phyloP scores from a whole-genome alignment of 306 rosid species.

The Purshia tridentata region DNA sequence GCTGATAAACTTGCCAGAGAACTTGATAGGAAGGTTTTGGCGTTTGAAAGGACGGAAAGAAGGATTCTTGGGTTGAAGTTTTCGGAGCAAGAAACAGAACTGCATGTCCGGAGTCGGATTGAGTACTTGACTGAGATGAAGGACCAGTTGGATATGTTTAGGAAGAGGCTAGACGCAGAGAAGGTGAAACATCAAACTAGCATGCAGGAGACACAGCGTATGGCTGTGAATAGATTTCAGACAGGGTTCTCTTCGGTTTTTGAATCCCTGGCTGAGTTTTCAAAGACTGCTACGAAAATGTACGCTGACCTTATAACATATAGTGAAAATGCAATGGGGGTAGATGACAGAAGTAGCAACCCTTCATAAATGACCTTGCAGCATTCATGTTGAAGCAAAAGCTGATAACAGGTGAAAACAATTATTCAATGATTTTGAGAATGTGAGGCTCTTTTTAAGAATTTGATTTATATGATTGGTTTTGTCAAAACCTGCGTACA shows the following conservation, averaged over 20 bases:
- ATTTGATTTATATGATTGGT: slow-evolving; percentile 1
- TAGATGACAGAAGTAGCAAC: slow-evolving; percentile 33
- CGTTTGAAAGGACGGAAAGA: slow-evolving; percentile 42
- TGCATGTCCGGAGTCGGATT: slow-evolving; percentile 30
- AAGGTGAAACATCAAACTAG: slow-evolving; percentile 55
- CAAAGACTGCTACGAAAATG: slow-evolving; percentile 52
- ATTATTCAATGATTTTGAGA: not conserved
- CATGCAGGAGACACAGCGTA: slow-evolving; percentile 63
- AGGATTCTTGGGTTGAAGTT: slow-evolving; percentile 48
- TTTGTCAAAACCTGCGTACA: slow-evolving; percentile 1
- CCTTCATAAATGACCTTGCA: slow-evolving; percentile 28
- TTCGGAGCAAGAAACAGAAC: slow-evolving; percentile 37
- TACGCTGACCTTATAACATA: slow-evolving; percentile 51
- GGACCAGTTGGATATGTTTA: slow-evolving; percentile 48
- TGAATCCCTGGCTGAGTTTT: slow-evolving; percentile 61
- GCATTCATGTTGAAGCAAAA: slow-evolving; percentile 23
- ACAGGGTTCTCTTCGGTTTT: slow-evolving; percentile 56
- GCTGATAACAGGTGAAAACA: not conserved
- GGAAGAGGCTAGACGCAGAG: slow-evolving; percentile 53
- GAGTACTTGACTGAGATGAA: slow-evolving; percentile 49
- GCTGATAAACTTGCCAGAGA: slow-evolving; percentile 56
- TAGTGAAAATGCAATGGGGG: slow-evolving; percentile 35
- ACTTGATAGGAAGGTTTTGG: slow-evolving; percentile 47
- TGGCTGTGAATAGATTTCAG: slow-evolving; percentile 54
- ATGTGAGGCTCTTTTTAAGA: not conserved